Base-by-base conservation (phyloP, 1,284 basidiomycete genomes). In the Veloporphyrellus conicus region DNA sequence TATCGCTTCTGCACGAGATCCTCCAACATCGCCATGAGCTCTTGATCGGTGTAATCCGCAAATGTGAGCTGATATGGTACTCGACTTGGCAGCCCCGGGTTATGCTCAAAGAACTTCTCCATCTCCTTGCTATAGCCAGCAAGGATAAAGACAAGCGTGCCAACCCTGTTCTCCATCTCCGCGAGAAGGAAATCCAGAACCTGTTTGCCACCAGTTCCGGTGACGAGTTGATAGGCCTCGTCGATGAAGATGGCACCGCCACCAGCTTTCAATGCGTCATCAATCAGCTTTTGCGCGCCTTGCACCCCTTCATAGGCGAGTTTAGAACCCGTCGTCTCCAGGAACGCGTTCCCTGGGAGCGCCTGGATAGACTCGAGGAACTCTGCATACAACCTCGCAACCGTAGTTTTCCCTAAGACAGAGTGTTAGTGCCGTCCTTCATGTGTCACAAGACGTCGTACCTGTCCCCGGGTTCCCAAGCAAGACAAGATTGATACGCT, bases 61-160 rank as follows among this genome's bases (percentile, higher is more conserved):
- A 85, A 86, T n/a, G 75, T 68, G 38, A 86, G 67, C 16, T 64
- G 66, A 53, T 79, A 72, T 0, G 82, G 82, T 3, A 86, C 79
- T 5, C 83, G 79, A 61, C 82, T 85, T 1, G 65, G 61, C 6
- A 86, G 50, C 4, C 82, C 82, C 5, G 84, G 82, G 51, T 86
- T 86, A 56, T 84, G 82, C 49, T 84, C 80, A 52, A 86, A 85
- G 65, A 86, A 86, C 47, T 72, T 78, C 54, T 86, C 82, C 84
- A 86, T 85, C 62, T 86, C 69, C 47, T 76, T 80, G 62, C 69
- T 75, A 59, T 85, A 85, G 1, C 82, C 82, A 0, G 83, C 82
- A 7, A 86, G 67, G 53, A 86, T 79, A 64, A 86, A 86, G 4
- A 83, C 78, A n/a, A 83, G 55, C 14, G 69, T 77, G 8, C 81